Conservation (phyloP, 1,139 yeast genomes). For the Trichomonascaceae sp. region DNA sequence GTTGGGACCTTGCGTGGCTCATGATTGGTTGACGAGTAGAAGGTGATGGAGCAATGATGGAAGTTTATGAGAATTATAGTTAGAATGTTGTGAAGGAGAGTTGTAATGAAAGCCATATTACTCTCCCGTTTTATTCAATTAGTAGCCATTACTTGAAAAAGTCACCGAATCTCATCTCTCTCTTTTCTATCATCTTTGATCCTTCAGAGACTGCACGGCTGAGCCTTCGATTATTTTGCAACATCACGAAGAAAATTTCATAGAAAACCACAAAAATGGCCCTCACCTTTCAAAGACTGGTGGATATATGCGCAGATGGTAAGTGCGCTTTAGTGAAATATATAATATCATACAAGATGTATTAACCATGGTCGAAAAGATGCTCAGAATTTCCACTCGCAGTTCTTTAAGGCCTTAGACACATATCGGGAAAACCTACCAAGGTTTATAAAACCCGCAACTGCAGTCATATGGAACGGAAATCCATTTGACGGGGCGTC, state of each 20-base stretch:
- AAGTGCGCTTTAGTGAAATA: neutral
- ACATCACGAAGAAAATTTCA: neutral
- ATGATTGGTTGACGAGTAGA: neutral
- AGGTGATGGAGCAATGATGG: neutral
- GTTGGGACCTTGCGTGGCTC: neutral
- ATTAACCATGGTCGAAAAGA: conserved; percentile 4
- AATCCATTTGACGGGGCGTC: conserved; percentile 35
- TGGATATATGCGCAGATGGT: neutral
- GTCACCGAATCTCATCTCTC: neutral
- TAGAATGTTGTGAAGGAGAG: neutral
- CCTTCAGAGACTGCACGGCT: neutral
- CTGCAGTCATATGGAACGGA: conserved; percentile 37
- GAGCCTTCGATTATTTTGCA: neutral
- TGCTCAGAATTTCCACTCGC: conserved; percentile 20
- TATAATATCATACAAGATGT: neutral
- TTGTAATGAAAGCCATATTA: neutral
- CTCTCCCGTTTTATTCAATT: neutral
- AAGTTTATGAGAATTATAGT: neutral
- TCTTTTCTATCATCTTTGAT: neutral
- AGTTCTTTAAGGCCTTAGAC: conserved; percentile 28
- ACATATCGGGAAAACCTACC: conserved; percentile 24
- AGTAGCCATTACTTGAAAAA: neutral
- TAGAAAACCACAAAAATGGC: neutral
- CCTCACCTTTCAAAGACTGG: neutral
- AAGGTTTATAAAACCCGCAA: conserved; percentile 23